phyloP scores from a whole-genome alignment of 257 asterid species.

The Haberlea rhodopensis region DNA sequence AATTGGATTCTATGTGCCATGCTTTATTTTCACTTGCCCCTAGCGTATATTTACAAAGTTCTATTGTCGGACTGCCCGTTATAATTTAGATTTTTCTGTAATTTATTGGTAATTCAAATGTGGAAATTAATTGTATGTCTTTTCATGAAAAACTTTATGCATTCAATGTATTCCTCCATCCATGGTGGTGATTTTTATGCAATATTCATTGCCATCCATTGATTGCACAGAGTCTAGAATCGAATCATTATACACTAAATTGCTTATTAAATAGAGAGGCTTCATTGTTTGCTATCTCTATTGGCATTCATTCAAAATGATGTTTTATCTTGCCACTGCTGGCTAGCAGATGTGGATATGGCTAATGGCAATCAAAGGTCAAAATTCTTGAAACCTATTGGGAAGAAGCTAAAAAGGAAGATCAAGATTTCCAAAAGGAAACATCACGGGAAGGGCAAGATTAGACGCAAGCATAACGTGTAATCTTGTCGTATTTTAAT shows the following conservation, averaged over 20 bases:
- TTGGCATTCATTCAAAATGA: neutral
- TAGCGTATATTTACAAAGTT: too few relatives aligned
- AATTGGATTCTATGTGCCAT: too few relatives aligned
- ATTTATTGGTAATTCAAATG: too few relatives aligned
- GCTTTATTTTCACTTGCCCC: too few relatives aligned
- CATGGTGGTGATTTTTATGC: too few relatives aligned
- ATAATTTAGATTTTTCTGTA: too few relatives aligned
- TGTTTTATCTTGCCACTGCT: conserved; percentile 19
- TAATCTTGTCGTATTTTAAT: conserved; percentile 16
- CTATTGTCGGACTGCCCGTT: too few relatives aligned
- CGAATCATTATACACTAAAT: neutral
- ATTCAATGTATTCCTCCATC: too few relatives aligned
- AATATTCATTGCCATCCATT: neutral
- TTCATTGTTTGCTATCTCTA: neutral
- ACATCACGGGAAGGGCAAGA: conserved; percentile 66
- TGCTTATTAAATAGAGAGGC: neutral
- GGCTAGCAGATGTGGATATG: conserved; percentile 62
- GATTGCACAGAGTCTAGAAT: neutral
- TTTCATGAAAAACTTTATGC: too few relatives aligned
- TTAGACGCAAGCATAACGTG: conserved; percentile 56
- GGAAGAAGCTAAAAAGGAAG: conserved; percentile 88
- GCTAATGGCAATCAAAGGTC: conserved; percentile 31
- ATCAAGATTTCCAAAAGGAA: conserved; percentile 63
- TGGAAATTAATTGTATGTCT: too few relatives aligned
- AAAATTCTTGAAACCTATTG: conserved; percentile 62